phyloP scores from a whole-genome alignment of 163 green algal species.

The Scenedesmus sp. region DNA sequence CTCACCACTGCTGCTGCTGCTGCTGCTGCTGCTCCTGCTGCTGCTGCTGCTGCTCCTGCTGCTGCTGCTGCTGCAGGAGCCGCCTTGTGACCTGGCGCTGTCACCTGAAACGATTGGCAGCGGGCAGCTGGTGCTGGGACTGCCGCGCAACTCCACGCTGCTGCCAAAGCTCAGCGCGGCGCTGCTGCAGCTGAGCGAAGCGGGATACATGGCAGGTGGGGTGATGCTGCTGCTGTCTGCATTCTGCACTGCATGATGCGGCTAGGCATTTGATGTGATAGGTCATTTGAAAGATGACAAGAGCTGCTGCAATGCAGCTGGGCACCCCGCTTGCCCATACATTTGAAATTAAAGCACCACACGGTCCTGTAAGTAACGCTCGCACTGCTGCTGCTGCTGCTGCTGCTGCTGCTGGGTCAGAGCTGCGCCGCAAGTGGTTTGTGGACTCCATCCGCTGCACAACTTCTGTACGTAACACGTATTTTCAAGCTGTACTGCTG shows the following conservation, averaged over 20 bases:
- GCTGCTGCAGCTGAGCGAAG: slow-evolving; percentile 42
- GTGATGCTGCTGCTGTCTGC: background rate
- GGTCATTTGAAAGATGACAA: too few species aligned
- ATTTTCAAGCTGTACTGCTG: background rate
- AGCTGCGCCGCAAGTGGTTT: slow-evolving; percentile 22
- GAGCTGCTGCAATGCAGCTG: too few species aligned
- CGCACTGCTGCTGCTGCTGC: background rate
- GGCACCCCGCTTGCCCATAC: too few species aligned
- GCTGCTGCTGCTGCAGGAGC: slow-evolving; percentile 21
- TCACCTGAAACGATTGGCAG: slow-evolving; percentile 13
- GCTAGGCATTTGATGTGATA: too few species aligned
- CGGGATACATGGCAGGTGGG: slow-evolving; percentile 30
- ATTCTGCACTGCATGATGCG: too few species aligned
- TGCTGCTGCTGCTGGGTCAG: background rate
- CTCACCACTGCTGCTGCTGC: slow-evolving; percentile 14
- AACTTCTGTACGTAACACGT: too few species aligned
- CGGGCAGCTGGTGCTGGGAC: slow-evolving; percentile 36
- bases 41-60: background rate
- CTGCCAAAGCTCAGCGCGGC: background rate
- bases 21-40: slow-evolving; percentile 18
- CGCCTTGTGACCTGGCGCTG: slow-evolving; percentile 28
- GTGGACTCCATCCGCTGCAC: background rate
- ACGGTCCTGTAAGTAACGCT: background rate
- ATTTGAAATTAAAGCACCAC: background rate
- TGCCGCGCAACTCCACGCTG: slow-evolving; percentile 31